Conservation (phyloP, 148 eudicot species). For the Rhododendron mucronatum region DNA sequence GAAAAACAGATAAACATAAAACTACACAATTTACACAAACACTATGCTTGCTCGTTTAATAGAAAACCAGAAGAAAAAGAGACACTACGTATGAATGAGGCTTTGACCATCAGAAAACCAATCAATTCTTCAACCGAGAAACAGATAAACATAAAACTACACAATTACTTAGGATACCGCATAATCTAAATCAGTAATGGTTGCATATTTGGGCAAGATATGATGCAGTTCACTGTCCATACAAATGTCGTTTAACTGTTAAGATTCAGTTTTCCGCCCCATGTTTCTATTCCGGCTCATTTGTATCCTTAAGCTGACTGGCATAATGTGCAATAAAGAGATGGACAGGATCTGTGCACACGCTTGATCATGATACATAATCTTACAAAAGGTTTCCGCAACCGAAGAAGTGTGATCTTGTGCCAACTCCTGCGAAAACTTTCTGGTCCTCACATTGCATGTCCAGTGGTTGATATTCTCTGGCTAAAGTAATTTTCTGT, state of each 20-base stretch:
- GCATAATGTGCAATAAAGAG: background rate
- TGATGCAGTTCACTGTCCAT: background rate
- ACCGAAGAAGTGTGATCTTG: background rate
- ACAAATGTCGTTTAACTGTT: background rate
- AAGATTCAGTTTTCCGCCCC: background rate
- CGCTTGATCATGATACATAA: background rate
- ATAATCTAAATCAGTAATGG: background rate
- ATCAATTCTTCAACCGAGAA: background rate
- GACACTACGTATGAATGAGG: background rate
- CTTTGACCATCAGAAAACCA: background rate
- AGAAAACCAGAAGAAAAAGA: background rate
- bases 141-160: background rate
- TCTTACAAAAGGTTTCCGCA: background rate
- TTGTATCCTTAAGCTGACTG: background rate
- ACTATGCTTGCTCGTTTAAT: background rate
- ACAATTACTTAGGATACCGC: background rate
- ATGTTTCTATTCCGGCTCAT: background rate
- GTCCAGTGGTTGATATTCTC: background rate
- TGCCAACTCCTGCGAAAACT: background rate
- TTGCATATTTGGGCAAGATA: background rate
- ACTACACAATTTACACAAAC: too few relatives aligned
- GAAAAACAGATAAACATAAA: too few relatives aligned
- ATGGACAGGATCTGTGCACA: background rate
- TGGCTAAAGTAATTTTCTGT: background rate
- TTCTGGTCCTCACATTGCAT: background rate